Evolutionary conservation across 2,329 filamentous ascomycete genomes (phyloP).

Genomic region (Fusarium lateritium): DNA sequence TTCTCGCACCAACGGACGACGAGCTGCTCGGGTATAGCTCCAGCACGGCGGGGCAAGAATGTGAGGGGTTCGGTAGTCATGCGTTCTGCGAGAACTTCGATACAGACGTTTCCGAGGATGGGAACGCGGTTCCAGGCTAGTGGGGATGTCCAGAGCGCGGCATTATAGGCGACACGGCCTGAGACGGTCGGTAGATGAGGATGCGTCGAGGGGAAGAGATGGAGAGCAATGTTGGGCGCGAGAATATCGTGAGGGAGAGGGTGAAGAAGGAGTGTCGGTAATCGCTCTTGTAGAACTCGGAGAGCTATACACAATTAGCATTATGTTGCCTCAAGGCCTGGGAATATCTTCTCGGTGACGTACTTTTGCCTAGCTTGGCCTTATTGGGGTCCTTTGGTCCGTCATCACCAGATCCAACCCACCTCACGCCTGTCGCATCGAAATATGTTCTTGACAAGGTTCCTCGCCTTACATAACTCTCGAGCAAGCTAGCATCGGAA

Average conservation of each 20-base stretch:
- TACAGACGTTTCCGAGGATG: constrained; percentile 88
- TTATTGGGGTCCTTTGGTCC: constrained; percentile 69
- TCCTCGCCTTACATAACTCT: constrained; percentile 25
- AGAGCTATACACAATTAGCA: constrained; percentile 63
- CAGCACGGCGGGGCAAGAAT: constrained; percentile 64
- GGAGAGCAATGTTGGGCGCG: constrained; percentile 78
- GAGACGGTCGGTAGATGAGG: constrained; percentile 93
- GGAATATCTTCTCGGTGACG: constrained; percentile 45
- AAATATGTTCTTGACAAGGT: constrained; percentile 51
- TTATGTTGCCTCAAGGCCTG: background rate
- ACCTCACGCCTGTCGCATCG: constrained; percentile 50
- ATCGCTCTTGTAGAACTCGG: constrained; percentile 74
- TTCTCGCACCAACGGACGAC: constrained; percentile 83
- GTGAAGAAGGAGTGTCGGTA: constrained; percentile 77
- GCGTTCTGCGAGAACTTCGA: constrained; percentile 90
- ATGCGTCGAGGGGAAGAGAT: constrained; percentile 82
- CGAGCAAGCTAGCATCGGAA: constrained; percentile 20
- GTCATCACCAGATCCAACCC: constrained; percentile 49
- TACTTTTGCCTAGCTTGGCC: constrained; percentile 75
- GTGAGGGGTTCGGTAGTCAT: constrained; percentile 76
- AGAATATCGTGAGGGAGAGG: constrained; percentile 82
- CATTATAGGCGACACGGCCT: constrained; percentile 90
- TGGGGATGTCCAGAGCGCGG: constrained; percentile 95
- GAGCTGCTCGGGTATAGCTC: constrained; percentile 62
- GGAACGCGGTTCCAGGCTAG: constrained; percentile 96